phyloP scores from a whole-genome alignment of 2,329 filamentous ascomycete genomes.

The Hypocrella siamensis region DNA sequence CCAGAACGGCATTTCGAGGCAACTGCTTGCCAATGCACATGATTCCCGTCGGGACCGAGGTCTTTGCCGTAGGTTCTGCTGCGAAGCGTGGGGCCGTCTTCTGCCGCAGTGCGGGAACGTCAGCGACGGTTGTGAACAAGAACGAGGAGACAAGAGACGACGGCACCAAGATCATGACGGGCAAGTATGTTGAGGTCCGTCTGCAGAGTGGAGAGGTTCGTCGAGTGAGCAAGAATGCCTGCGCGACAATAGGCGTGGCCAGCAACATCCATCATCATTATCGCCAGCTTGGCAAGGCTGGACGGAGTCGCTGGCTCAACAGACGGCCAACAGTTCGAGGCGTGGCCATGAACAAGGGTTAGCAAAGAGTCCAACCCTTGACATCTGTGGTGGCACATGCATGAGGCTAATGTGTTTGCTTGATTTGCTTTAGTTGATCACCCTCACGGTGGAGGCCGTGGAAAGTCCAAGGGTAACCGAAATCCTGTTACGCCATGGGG shows the following conservation, averaged over 20 bases:
- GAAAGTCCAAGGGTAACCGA: conserved; percentile 97
- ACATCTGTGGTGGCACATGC: background rate
- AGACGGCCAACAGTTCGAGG: conserved; percentile 91
- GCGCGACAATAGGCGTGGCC: conserved; percentile 83
- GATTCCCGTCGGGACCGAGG: conserved; percentile 83
- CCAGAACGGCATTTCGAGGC: conserved; percentile 83
- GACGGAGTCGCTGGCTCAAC: conserved; percentile 82
- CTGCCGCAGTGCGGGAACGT: conserved; percentile 88
- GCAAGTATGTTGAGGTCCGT: conserved; percentile 68
- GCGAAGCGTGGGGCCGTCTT: conserved; percentile 68
- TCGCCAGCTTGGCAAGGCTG: conserved; percentile 84
- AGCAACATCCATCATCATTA: conserved; percentile 92
- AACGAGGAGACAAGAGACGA: conserved; percentile 56
- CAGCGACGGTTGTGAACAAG: conserved; percentile 77
- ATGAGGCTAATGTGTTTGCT: conserved; percentile 5
- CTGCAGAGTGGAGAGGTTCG: conserved; percentile 89
- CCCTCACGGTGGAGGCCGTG: conserved; percentile 96
- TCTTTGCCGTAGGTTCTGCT: conserved; percentile 77
- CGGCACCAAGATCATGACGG: conserved; percentile 45
- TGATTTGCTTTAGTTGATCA: conserved; percentile 51
- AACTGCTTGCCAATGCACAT: conserved; percentile 94
- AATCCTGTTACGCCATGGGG: conserved; percentile 95
- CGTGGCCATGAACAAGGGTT: conserved; percentile 95
- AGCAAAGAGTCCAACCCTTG: conserved; percentile 10
- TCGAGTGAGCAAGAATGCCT: conserved; percentile 79